A percentile compares a stretch with the other conserved stretches of the same genome.
These are phyloP conservation scores for Ophiostoma perfectum DNA, from an alignment of 2,329 filamentous ascomycete species.

Conservation along the genomic window DNA sequence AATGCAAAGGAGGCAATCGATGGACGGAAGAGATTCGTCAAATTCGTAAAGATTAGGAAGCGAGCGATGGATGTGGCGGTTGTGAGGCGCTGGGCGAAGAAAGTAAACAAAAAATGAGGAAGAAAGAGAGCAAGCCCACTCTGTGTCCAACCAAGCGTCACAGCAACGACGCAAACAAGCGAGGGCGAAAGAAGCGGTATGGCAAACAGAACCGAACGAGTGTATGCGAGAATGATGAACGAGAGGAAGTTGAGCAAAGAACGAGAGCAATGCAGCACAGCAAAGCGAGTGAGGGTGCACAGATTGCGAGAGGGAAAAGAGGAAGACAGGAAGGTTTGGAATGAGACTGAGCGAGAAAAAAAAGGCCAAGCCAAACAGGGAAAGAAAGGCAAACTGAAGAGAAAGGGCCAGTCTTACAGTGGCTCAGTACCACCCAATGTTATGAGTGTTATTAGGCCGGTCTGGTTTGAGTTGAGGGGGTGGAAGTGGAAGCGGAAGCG, in stretches of 20 bases:
- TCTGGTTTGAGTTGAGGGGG: background rate
- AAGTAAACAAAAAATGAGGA: slow-evolving; percentile 11
- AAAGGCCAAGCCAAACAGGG: slow-evolving; percentile 4
- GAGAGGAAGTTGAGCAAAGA: background rate
- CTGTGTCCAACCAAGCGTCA: background rate
- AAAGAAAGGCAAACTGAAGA: slow-evolving; percentile 3
- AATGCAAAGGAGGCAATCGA: background rate
- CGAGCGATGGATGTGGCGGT: background rate
- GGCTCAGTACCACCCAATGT: background rate
- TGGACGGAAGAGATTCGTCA: background rate
- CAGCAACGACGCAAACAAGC: background rate
- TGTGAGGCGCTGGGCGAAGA: background rate
- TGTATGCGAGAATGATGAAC: background rate
- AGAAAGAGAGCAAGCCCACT: background rate
- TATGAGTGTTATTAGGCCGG: background rate
- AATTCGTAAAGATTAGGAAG: background rate
- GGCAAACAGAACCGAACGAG: slow-evolving; percentile 1
- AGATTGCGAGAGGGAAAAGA: background rate
- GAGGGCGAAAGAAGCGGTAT: background rate
- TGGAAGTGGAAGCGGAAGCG: background rate
- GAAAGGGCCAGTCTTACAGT: background rate
- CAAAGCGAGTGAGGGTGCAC: slow-evolving; percentile 6
- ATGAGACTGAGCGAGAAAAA: background rate
- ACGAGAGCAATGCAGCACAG: background rate
- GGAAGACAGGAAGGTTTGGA: slow-evolving; percentile 8